A percentile compares a stretch with the other conserved stretches of the same genome.
Conservation (phyloP, 1,284 basidiomycete species). For the Tausonia pullulans region DNA sequence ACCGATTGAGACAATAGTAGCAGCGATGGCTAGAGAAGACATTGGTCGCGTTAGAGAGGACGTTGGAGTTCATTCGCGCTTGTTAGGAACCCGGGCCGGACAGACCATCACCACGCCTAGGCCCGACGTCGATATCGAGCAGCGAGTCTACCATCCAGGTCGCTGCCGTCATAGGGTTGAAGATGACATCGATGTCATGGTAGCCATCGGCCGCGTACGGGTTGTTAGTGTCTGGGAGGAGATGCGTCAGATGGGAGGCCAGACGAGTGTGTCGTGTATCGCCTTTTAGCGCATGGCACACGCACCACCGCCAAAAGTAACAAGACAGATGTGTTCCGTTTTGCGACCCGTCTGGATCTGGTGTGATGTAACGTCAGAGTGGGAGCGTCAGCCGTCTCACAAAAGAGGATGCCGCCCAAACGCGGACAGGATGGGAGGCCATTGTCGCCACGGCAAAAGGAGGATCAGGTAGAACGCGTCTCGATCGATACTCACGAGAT, state of each 20-base stretch:
- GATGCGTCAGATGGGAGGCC: background rate
- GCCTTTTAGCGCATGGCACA: background rate
- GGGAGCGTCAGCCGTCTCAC: background rate
- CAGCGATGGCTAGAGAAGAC: too few species aligned
- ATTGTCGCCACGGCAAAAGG: too few species aligned
- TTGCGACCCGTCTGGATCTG: constrained; percentile 82
- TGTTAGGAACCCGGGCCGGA: too few species aligned
- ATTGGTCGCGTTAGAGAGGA: too few species aligned
- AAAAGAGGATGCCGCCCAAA: too few species aligned
- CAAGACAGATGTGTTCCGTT: constrained; percentile 77
- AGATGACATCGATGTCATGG: constrained; percentile 62
- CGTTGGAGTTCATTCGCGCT: too few species aligned
- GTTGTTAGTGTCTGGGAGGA: constrained; percentile 56
- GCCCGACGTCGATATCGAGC: constrained; percentile 48
- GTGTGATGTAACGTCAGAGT: background rate
- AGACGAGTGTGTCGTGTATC: constrained; percentile 12
- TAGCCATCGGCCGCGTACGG: constrained; percentile 54
- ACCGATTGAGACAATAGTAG: too few species aligned
- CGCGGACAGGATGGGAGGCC: too few species aligned
- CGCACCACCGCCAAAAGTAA: background rate
- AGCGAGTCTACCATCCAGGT: constrained; percentile 63
- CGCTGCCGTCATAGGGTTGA: constrained; percentile 65
- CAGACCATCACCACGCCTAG: constrained; percentile 50
- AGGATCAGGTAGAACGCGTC: too few species aligned
- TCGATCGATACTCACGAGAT: constrained; percentile 49